Evolutionary conservation across 2,329 filamentous ascomycete genomes (phyloP), one percentile per base, ranked within the genome.

Genomic region (Colletotrichum sp.): DNA sequence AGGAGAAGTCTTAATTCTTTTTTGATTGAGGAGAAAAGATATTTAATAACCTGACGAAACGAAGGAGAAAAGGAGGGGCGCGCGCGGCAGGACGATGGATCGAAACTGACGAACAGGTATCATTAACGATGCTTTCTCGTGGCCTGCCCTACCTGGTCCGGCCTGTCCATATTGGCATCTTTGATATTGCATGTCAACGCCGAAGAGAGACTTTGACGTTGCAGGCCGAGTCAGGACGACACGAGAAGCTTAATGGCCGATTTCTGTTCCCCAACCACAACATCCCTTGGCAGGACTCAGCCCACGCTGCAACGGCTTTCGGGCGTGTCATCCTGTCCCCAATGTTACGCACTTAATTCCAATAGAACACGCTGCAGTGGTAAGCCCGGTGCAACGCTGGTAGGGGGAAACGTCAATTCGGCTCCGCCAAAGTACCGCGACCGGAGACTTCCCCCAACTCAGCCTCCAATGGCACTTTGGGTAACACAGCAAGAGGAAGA

Each of bases 151-250:
- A 21, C 62, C 34, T 65, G n/a, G 44, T 49, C 44, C 44, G 44
- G 44, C 44, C 44, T 49, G 44, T 49, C 44, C 44, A 49, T 49
- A 49, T 49, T 49, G 44, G 18, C 44, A 49, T 49, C 44, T 34
- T 62, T 32, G n/a, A 65, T 65, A 65, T 12, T 44, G 62, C 6
- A 39, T 65, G 32, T 62, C 21, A 57, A 57, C 28, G 16, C 59
- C 30, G 59, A 34, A 34, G 32, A 69, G 34, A 65, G 18, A 49
- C 44, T 60, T 66, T 60, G 49, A 49, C 26, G 60, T 59, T 71
- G 59, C 72, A 74, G 67, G 67, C 67, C 67, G 72, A 75, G 72
- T 75, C 68, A 71, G 59, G 71, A 64, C 59, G 39, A 74, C 66
- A 64, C 44, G 66, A 64, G 65, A 70, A 57, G 32, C 71, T 71